Evolutionary conservation across 208 protist genomes (phyloP).

Genomic region (Trypanosoma cruzi): DNA sequence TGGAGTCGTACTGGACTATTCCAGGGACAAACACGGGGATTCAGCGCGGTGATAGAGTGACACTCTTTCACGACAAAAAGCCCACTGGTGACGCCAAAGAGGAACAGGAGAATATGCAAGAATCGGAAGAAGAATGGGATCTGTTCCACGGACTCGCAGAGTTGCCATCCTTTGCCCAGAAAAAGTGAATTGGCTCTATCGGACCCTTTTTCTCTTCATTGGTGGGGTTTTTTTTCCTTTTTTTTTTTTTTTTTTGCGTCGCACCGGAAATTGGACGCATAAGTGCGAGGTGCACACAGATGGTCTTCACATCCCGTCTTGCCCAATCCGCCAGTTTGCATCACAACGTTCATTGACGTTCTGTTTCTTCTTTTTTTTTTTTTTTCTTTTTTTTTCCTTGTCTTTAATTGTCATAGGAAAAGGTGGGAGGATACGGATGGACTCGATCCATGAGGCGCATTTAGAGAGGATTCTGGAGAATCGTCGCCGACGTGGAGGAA

Average conservation of each 20-base stretch:
- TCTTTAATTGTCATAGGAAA: neutral
- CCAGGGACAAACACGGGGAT: conserved; percentile 83
- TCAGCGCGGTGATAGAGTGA: conserved; percentile 69
- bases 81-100: conserved; percentile 42
- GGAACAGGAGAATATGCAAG: conserved; percentile 79
- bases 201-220: conserved; percentile 28
- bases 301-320: neutral
- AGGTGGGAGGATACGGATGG: conserved; percentile 38
- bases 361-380: neutral
- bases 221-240: conserved; percentile 8
- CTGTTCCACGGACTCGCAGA: conserved; percentile 86
- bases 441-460: conserved; percentile 65
- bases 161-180: conserved; percentile 56
- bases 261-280: neutral
- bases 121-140: conserved; percentile 80
- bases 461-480: conserved; percentile 77
- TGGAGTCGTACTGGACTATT: conserved; percentile 92
- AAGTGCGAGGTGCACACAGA: neutral
- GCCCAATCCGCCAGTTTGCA: neutral
- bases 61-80: conserved; percentile 30
- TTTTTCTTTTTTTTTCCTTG: conserved; percentile 8
- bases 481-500: conserved; percentile 57
- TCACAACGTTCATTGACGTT: neutral
- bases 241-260: neutral
- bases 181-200: conserved; percentile 26